phyloP scores from a whole-genome alignment of 768 basidiomycete species.

The Trametes cinnabarina region DNA sequence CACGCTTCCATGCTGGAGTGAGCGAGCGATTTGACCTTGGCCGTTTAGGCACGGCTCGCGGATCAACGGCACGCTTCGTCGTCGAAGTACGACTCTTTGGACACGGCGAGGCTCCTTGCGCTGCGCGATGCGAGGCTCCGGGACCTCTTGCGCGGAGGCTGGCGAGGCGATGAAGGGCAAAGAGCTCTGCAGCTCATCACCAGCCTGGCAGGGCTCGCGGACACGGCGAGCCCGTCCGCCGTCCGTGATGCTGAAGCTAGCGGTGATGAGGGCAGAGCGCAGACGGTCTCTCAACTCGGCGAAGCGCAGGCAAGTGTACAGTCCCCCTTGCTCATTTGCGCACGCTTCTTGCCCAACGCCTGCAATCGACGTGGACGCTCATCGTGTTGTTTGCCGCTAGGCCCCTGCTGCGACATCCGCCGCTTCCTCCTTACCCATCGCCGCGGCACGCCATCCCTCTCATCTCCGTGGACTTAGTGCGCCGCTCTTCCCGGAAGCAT shows the following conservation, averaged over 20 bases:
- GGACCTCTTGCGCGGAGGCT: constrained; percentile 18
- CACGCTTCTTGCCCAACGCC: too few species aligned
- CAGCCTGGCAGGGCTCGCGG: constrained; percentile 20
- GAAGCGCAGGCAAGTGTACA: too few species aligned
- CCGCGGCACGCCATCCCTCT: constrained; percentile 47
- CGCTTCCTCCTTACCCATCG: constrained; percentile 33
- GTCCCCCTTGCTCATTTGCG: too few species aligned
- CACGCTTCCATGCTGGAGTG: neutral
- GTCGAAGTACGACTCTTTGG: constrained; percentile 17
- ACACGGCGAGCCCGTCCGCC: neutral
- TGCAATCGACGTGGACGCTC: too few species aligned
- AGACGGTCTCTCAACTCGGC: neutral
- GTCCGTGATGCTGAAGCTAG: neutral
- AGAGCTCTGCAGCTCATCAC: constrained; percentile 18
- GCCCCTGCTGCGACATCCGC: neutral
- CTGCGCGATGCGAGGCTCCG: constrained; percentile 15
- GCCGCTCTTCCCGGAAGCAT: constrained; percentile 14
- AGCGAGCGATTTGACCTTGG: neutral
- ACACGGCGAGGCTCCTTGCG: constrained; percentile 19
- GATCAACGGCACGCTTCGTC: constrained; percentile 10
- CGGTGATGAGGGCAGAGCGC: neutral
- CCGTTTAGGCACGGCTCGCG: constrained; percentile 12
- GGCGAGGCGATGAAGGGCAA: constrained; percentile 14
- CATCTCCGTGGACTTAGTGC: constrained; percentile 12
- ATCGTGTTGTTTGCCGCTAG: too few species aligned